Evolutionary conservation across 2,329 filamentous ascomycete species (phyloP), one percentile per base, ranked within the genome.

Genomic region (Mollisia scopiformis): DNA sequence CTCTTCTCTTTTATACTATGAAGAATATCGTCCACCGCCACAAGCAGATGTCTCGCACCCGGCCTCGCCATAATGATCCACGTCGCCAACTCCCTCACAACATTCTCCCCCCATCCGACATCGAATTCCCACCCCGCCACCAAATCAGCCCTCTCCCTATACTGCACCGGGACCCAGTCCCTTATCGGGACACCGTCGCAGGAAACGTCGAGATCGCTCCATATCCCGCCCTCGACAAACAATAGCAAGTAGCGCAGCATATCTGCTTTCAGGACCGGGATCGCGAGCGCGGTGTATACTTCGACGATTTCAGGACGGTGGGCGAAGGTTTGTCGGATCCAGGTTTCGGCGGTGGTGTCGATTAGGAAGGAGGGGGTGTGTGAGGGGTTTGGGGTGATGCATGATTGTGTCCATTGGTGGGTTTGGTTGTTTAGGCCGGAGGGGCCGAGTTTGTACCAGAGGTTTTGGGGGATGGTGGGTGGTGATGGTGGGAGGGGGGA

Each of bases 91-190:
- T 74, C 67, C 14, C n/a, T 23, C 8, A 13, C 28, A 19, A 51
- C n/a, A n/a, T 28, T 21, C 6, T 46, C 43, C 3, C n/a, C 31
- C 19, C 68, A 68, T 2, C 50, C 35, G 6, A 31, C 23, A 56
- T 78, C 75, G 30, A 76, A 75, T 57, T 78, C 76, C 53, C 75
- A 67, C 0, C 76, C 76, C 6, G 78, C 70, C 2, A 78, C 72
- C 4, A 77, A 59, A 13, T 67, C 62, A 2, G 74, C 67, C 3
- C 37, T 19, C 7, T 68, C 47, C 25, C 65, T 68, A 43, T 75
- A 73, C 41, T 74, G 63, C 2, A n/a, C 19, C 0, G 76, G 76
- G 3, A 79, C 66, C 75, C 75, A 79, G 1, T 73, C 61, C 10
- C 64, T 58, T n/a, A 78, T 73, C 0, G 71, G 66, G 30, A 59